Base-by-base conservation (phyloP, 768 basidiomycete genomes). In the Mycena haematopus region DNA sequence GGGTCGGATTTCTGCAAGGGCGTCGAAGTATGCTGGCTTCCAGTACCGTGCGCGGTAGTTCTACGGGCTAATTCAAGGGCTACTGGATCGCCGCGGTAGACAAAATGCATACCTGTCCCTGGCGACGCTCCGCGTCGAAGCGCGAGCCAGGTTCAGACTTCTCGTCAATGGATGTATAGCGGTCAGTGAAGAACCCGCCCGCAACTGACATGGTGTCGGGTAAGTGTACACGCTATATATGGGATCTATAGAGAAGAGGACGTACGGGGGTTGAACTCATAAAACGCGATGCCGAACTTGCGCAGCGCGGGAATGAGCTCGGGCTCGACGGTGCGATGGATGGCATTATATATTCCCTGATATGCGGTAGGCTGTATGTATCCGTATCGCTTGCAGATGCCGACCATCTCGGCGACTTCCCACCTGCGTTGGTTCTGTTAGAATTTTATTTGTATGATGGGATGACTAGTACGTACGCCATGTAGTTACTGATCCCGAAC, bases 401-500 rank as follows among this genome's bases (percentile, higher is more conserved):
- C 77, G 0, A 86, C 82, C 19, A 88, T 78, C 67, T 87, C 86
- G 5, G 85, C 85, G 17, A 87, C 85, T 71, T 88, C 86, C 83
- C 84, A 87, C 0, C 85, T 79, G 13, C 3, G 36, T 36, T 31
- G 29, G 29, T 31, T 31, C 29, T 5, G 29, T 31, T 4, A 31
- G 29, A 5, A 31, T 31, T 31, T 31, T 31, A n/a, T n/a, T n/a
- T n/a, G n/a, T n/a, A n/a, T n/a, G 6, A 9, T 31, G 29, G 9
- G 29, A 31, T 9, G 29, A 31, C 29, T 31, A 9, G 29, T 9
- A 72, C 70, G 57, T 51, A 84, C 82, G 87, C 78, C 19, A 82
- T 77, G 57, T 77, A 88, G 70, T 88, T 87, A 67, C 86, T 87
- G 62, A 89, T 75, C 1, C 87, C 86, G 54, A 88, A 84, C n/a